phyloP scores from a whole-genome alignment of 2,329 filamentous ascomycete species.

The Ophiostoma pallidulum region DNA sequence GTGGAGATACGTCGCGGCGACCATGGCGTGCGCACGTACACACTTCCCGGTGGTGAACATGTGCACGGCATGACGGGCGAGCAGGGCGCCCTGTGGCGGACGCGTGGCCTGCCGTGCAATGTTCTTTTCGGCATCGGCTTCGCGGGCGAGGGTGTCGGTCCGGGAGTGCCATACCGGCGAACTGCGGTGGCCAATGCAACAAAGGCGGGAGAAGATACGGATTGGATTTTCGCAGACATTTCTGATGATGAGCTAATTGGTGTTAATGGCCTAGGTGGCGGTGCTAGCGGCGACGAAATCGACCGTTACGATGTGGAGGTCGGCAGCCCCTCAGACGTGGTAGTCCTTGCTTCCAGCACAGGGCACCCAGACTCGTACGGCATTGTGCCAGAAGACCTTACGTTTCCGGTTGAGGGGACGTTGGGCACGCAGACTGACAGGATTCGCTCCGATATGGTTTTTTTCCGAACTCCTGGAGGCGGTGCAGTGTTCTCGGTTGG shows the following conservation, averaged over 20 bases:
- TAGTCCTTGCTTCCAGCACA: slow-evolving; percentile 22
- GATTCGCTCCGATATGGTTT: slow-evolving; percentile 19
- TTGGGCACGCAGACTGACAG: slow-evolving; percentile 18
- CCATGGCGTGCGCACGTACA: slow-evolving; percentile 23
- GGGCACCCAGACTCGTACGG: slow-evolving; percentile 19
- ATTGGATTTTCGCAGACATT: slow-evolving; percentile 14
- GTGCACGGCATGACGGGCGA: slow-evolving; percentile 22
- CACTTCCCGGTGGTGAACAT: slow-evolving; percentile 23
- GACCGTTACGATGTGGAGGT: slow-evolving; percentile 24
- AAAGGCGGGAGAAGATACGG: slow-evolving; percentile 6
- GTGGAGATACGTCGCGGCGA: slow-evolving; percentile 27
- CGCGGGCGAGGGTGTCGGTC: slow-evolving; percentile 23
- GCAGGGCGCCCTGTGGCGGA: slow-evolving; percentile 27
- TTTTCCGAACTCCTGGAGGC: slow-evolving; percentile 18
- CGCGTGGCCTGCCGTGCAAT: slow-evolving; percentile 24
- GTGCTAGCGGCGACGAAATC: slow-evolving; percentile 28
- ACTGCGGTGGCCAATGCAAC: slow-evolving; percentile 1
- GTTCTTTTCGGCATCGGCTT: slow-evolving; percentile 24
- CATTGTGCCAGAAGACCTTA: slow-evolving; percentile 16
- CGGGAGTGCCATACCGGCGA: slow-evolving; percentile 19
- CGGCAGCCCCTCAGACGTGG: slow-evolving; percentile 22
- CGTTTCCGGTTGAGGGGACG: slow-evolving; percentile 18
- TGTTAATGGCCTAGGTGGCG: slow-evolving; percentile 22
- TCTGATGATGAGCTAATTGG: slow-evolving; percentile 13
- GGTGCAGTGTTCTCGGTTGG: slow-evolving; percentile 18